Evolutionary conservation across 164 flowering plant species (phyloP).

Genomic region (Annona cherimola): DNA sequence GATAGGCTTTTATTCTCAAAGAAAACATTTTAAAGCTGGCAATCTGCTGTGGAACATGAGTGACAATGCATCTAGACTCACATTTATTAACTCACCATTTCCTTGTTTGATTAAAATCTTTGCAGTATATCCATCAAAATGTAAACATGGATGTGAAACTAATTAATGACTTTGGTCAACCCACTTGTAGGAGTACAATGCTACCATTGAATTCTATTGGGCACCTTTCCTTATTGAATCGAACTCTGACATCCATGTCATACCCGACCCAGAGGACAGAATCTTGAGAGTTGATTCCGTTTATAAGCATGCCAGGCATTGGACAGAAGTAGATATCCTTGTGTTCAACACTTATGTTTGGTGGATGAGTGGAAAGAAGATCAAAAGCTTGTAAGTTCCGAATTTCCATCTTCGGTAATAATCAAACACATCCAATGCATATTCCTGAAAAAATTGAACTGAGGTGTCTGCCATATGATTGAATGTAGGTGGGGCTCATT

Average conservation of each 20-base stretch:
- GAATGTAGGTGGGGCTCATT: constrained; percentile 63
- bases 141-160: too few relatives aligned
- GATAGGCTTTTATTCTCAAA: not conserved
- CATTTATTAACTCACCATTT: too few relatives aligned
- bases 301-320: constrained; percentile 61
- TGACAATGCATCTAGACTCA: too few relatives aligned
- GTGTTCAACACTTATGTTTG: constrained; percentile 90
- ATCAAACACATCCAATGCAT: not conserved
- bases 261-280: constrained; percentile 62
- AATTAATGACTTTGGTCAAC: not conserved
- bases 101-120: not conserved
- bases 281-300: constrained; percentile 73
- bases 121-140: not conserved
- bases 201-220: constrained; percentile 89
- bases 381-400: constrained; percentile 65
- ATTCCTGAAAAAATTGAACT: not conserved
- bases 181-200: constrained; percentile 29
- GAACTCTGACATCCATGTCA: constrained; percentile 54
- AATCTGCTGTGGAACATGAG: too few relatives aligned
- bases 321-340: constrained; percentile 76
- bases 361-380: constrained; percentile 83
- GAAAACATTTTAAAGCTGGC: too few relatives aligned
- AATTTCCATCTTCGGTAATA: not conserved
- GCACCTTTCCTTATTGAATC: constrained; percentile 84
- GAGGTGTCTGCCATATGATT: not conserved